phyloP scores from a whole-genome alignment of 73 alveolate genomes.

The Stentor coeruleus region DNA sequence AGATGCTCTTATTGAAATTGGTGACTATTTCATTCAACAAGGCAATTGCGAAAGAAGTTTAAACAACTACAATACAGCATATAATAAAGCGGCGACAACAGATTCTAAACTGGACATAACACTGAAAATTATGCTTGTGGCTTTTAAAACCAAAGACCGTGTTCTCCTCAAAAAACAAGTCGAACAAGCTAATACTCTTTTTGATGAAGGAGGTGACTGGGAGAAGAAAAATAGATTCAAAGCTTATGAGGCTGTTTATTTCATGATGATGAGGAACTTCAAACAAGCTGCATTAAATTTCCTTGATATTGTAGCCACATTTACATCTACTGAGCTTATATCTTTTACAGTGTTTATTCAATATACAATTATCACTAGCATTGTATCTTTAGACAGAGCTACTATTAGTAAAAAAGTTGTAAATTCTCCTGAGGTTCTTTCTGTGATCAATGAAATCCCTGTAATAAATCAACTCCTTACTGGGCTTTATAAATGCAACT shows the following conservation, averaged over 20 bases:
- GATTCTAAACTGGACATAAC: slow-evolving; percentile 25
- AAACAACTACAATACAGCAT: not conserved
- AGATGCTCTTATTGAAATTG: slow-evolving; percentile 22
- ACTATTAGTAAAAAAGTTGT: slow-evolving; percentile 72
- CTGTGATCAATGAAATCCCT: slow-evolving; percentile 75
- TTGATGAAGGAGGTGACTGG: slow-evolving; percentile 92
- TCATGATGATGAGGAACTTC: slow-evolving; percentile 65
- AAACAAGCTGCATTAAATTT: slow-evolving; percentile 75
- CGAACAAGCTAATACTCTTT: slow-evolving; percentile 22
- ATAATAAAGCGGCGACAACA: slow-evolving; percentile 14
- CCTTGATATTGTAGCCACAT: slow-evolving; percentile 76
- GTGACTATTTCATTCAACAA: not conserved
- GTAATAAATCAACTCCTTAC: slow-evolving; percentile 59
- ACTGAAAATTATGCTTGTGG: slow-evolving; percentile 13
- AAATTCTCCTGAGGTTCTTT: slow-evolving; percentile 76
- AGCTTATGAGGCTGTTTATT: slow-evolving; percentile 81
- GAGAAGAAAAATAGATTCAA: slow-evolving; percentile 84
- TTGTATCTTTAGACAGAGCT: slow-evolving; percentile 73
- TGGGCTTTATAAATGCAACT: slow-evolving; percentile 73
- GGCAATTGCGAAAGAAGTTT: slow-evolving; percentile 15
- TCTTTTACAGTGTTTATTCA: slow-evolving; percentile 67
- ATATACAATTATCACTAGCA: slow-evolving; percentile 73
- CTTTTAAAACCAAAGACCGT: not conserved
- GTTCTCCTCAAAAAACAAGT: slow-evolving; percentile 12
- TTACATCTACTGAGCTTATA: slow-evolving; percentile 77